A percentile compares a stretch with the other conserved stretches of the same genome.
These are phyloP conservation scores for Xylariomycetidae sp. DNA, from an alignment of 2,329 filamentous ascomycete genomes.

Conservation along the genomic window DNA sequence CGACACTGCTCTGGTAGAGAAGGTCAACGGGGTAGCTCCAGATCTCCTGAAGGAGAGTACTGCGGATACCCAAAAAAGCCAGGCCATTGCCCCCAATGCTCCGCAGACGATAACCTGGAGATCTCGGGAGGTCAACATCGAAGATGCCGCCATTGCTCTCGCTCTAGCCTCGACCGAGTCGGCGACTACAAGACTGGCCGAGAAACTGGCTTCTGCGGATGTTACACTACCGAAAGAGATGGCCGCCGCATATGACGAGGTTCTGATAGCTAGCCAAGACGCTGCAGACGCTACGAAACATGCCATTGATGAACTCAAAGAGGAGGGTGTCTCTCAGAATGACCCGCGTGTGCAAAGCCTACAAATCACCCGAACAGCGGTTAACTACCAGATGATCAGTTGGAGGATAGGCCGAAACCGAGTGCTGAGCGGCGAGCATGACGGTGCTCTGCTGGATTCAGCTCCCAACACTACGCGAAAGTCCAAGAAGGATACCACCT, in stretches of 20 bases:
- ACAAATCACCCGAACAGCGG: constrained; percentile 85
- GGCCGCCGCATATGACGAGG: constrained; percentile 83
- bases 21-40: constrained; percentile 66
- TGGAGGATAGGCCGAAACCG: constrained; percentile 94
- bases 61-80: constrained; percentile 42
- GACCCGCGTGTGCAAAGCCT: constrained; percentile 87
- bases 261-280: constrained; percentile 87
- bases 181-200: constrained; percentile 43
- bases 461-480: constrained; percentile 39
- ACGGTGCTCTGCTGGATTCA: constrained; percentile 60
- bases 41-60: constrained; percentile 55
- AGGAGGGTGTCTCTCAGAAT: constrained; percentile 76
- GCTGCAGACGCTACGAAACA: constrained; percentile 89
- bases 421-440: constrained; percentile 74
- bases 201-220: constrained; percentile 39
- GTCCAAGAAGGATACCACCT: constrained; percentile 47
- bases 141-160: constrained; percentile 86
- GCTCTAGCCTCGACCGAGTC: constrained; percentile 65
- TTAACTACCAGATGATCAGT: constrained; percentile 89
- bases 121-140: constrained; percentile 75
- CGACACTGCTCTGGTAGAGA: constrained; percentile 54
- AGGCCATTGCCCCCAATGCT: constrained; percentile 45
- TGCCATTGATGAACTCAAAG: constrained; percentile 82
- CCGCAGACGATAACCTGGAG: constrained; percentile 82
- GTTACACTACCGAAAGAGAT: constrained; percentile 55